A percentile compares a stretch with the other conserved stretches of the same genome.
phyloP scores from a whole-genome alignment of 306 rosid genomes.

The Sicyos edulis region DNA sequence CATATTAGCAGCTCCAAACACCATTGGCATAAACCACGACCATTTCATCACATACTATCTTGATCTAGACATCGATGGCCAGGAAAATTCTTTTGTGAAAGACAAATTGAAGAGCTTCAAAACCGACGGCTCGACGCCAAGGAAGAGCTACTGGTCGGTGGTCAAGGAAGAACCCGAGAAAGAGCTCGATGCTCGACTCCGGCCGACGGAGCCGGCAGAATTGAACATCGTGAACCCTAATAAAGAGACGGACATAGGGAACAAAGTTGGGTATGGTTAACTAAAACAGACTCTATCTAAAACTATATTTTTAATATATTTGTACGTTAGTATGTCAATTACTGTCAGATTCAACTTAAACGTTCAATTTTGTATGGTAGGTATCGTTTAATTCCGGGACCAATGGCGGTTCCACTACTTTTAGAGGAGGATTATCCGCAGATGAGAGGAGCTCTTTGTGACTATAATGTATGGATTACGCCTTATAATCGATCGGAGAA shows the following conservation, averaged over 20 bases:
- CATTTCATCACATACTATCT: constrained; percentile 51
- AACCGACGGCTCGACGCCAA: constrained; percentile 11
- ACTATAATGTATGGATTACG: constrained; percentile 42
- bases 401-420: constrained; percentile 30
- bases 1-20: constrained; percentile 32
- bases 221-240: constrained; percentile 30
- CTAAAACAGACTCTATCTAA: neutral
- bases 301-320: no score
- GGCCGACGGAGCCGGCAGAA: constrained; percentile 16
- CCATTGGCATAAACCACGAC: constrained; percentile 53
- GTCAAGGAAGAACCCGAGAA: neutral
- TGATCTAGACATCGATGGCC: constrained; percentile 53
- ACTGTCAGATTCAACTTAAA: no score
- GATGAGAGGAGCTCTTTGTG: constrained; percentile 40
- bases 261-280: constrained; percentile 35
- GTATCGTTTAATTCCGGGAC: constrained; percentile 30
- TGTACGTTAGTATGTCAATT: no score
- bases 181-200: constrained; percentile 8
- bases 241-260: constrained; percentile 29
- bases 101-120: constrained; percentile 6
- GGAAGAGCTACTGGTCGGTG: constrained; percentile 11
- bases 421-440: constrained; percentile 46
- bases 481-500: constrained; percentile 50
- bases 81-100: constrained; percentile 45
- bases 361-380: neutral